Base-by-base conservation (phyloP, 2,329 filamentous ascomycete genomes). In the Bipolaris sorokiniana region DNA sequence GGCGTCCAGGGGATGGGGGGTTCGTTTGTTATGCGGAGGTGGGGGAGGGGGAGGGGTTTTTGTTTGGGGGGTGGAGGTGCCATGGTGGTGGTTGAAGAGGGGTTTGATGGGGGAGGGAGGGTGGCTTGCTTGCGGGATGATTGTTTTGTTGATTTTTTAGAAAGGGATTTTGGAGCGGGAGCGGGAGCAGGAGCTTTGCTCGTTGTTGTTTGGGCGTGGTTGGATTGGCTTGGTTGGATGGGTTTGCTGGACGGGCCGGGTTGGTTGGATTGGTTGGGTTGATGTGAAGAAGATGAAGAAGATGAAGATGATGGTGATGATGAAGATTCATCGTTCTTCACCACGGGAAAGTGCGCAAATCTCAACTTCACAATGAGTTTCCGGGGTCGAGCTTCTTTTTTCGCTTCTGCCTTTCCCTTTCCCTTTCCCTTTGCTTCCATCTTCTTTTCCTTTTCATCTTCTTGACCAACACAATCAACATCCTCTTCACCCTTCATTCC, bases 21-120 rank as follows among this genome's bases (percentile, higher is more conserved):
- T 16, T 46, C 42, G 28, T 46, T 46, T 22, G 31, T 28, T 7
- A 46, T 3, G 5, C 1, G n/a, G 7, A 38, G 37, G 7, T 6
- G 10, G 26, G 28, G 42, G 7, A 5, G 2, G 7, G 4, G 28
- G 1, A 28, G 1, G 5, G n/a, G 5, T 15, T 10, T 11, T 15
- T 5, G n/a, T 9, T 5, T 9, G 5, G 1, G 9, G 3, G 5
- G 28, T 2, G n/a, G 1, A 2, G 26, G 15, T 1, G 42, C 3
- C n/a, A 28, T 28, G 26, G 26, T 28, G 26, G 7, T 26, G 26
- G 41, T 9, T 10, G 23, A 10, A 11, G 4, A 6, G 16, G 26
- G 3, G n/a, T 5, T 45, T 18, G n/a, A 15, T 16, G 15, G 3
- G 15, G 22, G 13, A 3, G 5, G 22, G 3, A n/a, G 13, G 7